Percentiles rank a stretch among this genome's conserved stretches.
Evolutionary conservation across 179 eudicot genomes (phyloP).

Genomic region (Heliamphora pulchella): DNA sequence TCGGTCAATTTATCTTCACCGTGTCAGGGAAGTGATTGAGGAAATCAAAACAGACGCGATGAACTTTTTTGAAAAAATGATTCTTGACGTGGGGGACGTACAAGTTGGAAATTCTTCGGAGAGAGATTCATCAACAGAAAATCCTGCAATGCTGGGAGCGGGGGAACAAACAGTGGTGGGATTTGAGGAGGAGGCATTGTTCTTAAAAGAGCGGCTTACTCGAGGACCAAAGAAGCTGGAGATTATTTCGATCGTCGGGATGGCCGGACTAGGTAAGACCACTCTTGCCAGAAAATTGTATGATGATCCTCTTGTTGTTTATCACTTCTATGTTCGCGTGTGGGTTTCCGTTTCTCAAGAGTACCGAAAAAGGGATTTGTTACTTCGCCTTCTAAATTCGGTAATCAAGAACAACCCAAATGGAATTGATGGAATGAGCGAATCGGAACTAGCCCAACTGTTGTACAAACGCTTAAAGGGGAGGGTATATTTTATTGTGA

Average conservation of each 20-base stretch:
- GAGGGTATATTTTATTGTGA: slow-evolving; percentile 15
- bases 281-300: not conserved
- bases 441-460: not conserved
- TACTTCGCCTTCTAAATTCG: slow-evolving; percentile 11
- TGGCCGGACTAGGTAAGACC: slow-evolving; percentile 3
- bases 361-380: slow-evolving; percentile 15
- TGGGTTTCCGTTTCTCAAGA: slow-evolving; percentile 16
- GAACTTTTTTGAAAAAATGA: slow-evolving; percentile 8
- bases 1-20: not conserved
- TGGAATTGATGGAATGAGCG: not conserved
- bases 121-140: not conserved
- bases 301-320: not conserved
- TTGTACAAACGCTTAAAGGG: not conserved
- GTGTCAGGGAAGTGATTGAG: slow-evolving; percentile 13
- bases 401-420: not conserved
- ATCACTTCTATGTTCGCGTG: not conserved
- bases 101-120: not conserved
- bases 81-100: slow-evolving; percentile 3
- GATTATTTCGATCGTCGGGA: not conserved
- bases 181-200: not conserved
- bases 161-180: slow-evolving; percentile 13
- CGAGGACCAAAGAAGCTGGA: not conserved
- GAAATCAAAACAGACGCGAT: slow-evolving; percentile 2
- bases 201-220: not conserved
- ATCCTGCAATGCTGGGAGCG: not conserved